Evolutionary conservation across 768 basidiomycete species (phyloP).

Genomic region (Floccularia luteovirens): DNA sequence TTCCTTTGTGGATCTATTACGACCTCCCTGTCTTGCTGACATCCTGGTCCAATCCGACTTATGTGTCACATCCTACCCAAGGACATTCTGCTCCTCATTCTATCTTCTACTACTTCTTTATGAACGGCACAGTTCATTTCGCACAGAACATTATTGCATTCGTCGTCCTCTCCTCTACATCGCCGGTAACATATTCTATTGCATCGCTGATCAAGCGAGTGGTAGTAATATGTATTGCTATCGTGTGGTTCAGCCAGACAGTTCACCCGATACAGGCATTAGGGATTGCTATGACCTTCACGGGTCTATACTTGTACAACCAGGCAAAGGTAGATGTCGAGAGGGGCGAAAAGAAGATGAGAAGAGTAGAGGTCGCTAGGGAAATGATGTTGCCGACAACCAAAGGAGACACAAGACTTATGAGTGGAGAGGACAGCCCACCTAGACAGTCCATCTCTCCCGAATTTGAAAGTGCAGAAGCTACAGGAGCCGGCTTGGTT

Average conservation of each 20-base stretch:
- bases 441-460: constrained; percentile 15
- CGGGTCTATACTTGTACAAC: constrained; percentile 95
- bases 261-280: constrained; percentile 79
- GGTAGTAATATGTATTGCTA: constrained; percentile 95
- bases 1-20: constrained; percentile 89
- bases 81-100: constrained; percentile 48
- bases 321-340: constrained; percentile 89
- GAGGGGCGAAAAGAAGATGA: constrained; percentile 83
- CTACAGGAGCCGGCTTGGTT: constrained; percentile 25
- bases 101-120: constrained; percentile 75
- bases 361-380: constrained; percentile 65
- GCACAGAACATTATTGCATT: constrained; percentile 98
- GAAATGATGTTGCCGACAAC: constrained; percentile 66
- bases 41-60: constrained; percentile 25
- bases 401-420: constrained; percentile 47
- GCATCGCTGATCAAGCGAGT: constrained; percentile 97
- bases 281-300: constrained; percentile 88
- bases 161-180: constrained; percentile 90
- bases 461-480: constrained; percentile 18
- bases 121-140: constrained; percentile 96
- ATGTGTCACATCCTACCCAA: constrained; percentile 36
- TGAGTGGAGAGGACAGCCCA: constrained; percentile 33
- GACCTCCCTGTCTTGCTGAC: constrained; percentile 70
- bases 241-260: constrained; percentile 90
- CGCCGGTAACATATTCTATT: constrained; percentile 98